Percentiles rank a stretch among this genome's conserved stretches.
These are phyloP conservation scores for Kalmanozyma brasiliensis DNA, from an alignment of 1,284 basidiomycete species.

Conservation along the genomic window DNA sequence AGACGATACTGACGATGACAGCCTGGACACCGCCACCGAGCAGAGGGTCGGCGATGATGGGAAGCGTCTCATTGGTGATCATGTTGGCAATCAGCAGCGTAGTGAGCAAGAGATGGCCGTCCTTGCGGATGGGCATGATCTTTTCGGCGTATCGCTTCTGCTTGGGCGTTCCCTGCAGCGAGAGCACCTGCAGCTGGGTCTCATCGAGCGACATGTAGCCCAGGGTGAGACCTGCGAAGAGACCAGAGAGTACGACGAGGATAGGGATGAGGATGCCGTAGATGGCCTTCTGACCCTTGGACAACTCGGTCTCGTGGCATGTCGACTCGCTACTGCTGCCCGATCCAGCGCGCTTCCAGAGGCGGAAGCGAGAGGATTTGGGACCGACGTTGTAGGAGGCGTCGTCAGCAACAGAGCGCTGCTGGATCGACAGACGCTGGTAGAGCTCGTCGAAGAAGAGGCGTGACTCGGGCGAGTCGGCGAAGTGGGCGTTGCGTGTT, in stretches of 20 bases:
- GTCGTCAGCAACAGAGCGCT: slow-evolving; percentile 8
- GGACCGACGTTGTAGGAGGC: neutral
- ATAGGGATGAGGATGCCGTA: slow-evolving; percentile 72
- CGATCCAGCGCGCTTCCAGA: slow-evolving; percentile 37
- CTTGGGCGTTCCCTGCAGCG: slow-evolving; percentile 82
- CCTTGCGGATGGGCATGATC: slow-evolving; percentile 84
- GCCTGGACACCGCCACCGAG: slow-evolving; percentile 85
- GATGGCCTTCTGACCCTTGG: slow-evolving; percentile 41
- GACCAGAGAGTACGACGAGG: slow-evolving; percentile 72
- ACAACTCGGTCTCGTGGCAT: slow-evolving; percentile 29
- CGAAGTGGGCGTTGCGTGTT: neutral
- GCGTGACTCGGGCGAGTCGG: slow-evolving; percentile 5
- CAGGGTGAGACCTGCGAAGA: slow-evolving; percentile 80
- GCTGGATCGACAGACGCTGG: slow-evolving; percentile 21
- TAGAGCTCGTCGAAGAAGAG: slow-evolving; percentile 40
- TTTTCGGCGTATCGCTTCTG: slow-evolving; percentile 83
- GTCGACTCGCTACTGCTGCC: neutral
- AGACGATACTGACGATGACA: slow-evolving; percentile 63
- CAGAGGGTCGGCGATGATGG: slow-evolving; percentile 87
- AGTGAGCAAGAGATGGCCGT: slow-evolving; percentile 64
- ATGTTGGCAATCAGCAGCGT: slow-evolving; percentile 67
- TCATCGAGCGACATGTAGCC: slow-evolving; percentile 94
- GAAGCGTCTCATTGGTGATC: slow-evolving; percentile 74
- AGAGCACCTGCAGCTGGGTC: slow-evolving; percentile 87
- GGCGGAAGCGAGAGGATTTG: slow-evolving; percentile 15